Evolutionary conservation across 2,329 filamentous ascomycete species (phyloP).

Genomic region (Pyrenochaeta sp.): DNA sequence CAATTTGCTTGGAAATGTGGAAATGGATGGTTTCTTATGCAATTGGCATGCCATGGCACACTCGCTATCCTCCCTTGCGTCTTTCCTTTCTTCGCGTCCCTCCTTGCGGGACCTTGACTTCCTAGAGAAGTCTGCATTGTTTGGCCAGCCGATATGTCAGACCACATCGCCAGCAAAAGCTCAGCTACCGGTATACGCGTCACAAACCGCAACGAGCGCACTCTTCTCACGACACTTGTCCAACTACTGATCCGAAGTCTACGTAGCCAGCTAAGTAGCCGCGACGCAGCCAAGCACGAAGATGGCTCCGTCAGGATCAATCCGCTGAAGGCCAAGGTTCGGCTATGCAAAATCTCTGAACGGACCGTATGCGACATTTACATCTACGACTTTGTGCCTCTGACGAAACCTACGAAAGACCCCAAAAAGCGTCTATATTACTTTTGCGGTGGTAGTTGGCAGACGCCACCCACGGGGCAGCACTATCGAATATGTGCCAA

Average conservation of each 20-base stretch:
- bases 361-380: constrained; percentile 54
- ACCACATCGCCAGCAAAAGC: background rate
- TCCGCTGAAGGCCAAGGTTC: constrained; percentile 44
- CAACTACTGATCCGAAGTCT: constrained; percentile 51
- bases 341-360: constrained; percentile 50
- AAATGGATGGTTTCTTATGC: background rate
- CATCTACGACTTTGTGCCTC: constrained; percentile 55
- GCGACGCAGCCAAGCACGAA: constrained; percentile 39
- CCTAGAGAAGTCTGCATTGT: background rate
- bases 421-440: constrained; percentile 58
- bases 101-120: background rate
- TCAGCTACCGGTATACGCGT: constrained; percentile 37
- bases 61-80: background rate
- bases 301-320: constrained; percentile 53
- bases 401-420: constrained; percentile 12
- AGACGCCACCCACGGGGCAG: constrained; percentile 57
- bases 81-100: background rate
- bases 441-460: constrained; percentile 66
- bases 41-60: background rate
- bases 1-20: background rate
- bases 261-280: constrained; percentile 44
- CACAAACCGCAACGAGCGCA: constrained; percentile 51
- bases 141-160: background rate
- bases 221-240: constrained; percentile 49
- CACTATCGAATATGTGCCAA: constrained; percentile 63